Base-by-base conservation (phyloP, 352 stramenopile species). In the Blastocystis sp. region DNA sequence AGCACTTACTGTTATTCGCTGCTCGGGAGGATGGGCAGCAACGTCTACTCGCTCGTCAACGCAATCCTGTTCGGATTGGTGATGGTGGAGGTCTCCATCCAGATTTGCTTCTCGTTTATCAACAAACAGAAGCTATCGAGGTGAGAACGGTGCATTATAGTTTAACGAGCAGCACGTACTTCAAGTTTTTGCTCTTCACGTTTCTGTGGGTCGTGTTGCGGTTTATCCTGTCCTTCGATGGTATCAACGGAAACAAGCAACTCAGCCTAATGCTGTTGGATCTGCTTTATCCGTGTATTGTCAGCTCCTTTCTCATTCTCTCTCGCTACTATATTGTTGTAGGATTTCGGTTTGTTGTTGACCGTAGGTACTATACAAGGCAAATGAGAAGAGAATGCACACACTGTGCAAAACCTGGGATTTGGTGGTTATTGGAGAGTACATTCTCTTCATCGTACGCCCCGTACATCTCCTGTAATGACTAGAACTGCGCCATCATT, bases 291-390 rank as follows among this genome's bases (percentile, higher is more conserved):
- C 74, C 74, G 9, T 61, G 45, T 38, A 68, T 84, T 45, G 54
- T 84, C 24, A 38, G 57, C n/a, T 84, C 74, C 3, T 84, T 84
- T 52, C 45, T 84, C 19, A 54, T 84, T 52, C 59, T 68, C 48
- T 57, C 59, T 19, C n/a, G 43, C 34, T 54, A 84, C 28, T 84
- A 84, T 52, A 68, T 68, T 21, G 43, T 54, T 28, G 74, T 84
- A 84, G 3, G 6, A 7, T 24, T 9, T 68, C 0, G 3, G 9
- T 0, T 68, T 54, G 14, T 0, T 3, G 0, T 57, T 57, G 11
- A 66, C 7, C 21, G 21, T 84, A 84, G 74, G 57, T 54, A 34
- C 74, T 70, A 34, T 60, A 61, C 38, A 40, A 57, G 28, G 9
- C 38, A n/a, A 38, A 68, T 19, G 38, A 45, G 43, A n/a, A 69